Conservation (phyloP, 2,329 filamentous ascomycete genomes). For the Paraconiothyrium sp. region DNA sequence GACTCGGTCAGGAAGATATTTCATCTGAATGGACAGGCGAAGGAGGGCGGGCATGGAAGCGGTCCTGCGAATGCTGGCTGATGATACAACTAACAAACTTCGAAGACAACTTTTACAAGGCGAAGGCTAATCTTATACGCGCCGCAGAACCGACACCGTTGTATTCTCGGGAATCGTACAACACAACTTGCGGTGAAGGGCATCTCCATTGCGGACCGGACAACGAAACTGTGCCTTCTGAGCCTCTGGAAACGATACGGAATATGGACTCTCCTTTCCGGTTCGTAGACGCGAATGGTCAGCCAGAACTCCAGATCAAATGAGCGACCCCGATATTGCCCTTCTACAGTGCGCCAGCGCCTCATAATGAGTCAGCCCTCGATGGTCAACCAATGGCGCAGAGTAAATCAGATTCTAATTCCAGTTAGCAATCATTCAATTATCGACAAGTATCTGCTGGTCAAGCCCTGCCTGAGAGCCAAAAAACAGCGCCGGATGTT, state of each 20-base stretch:
- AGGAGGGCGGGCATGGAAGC: conserved; percentile 14
- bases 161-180: neutral
- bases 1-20: conserved; percentile 57
- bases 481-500: neutral
- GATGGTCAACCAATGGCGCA: neutral
- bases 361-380: neutral
- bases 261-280: neutral
- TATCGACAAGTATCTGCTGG: too few relatives aligned
- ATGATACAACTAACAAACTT: neutral
- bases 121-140: neutral
- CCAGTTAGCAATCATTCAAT: too few relatives aligned
- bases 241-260: neutral
- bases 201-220: neutral
- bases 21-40: conserved; percentile 43
- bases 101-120: neutral
- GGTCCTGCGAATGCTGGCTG: neutral
- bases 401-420: neutral
- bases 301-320: neutral
- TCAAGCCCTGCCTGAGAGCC: too few relatives aligned
- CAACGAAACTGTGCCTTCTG: neutral
- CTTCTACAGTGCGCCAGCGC: neutral
- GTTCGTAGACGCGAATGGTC: neutral
- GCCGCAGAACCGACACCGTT: neutral
- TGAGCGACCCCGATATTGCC: neutral
- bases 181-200: neutral